These are phyloP conservation scores for Cystobasidium ongulense DNA, from an alignment of 768 basidiomycete species.

Conservation along the genomic window DNA sequence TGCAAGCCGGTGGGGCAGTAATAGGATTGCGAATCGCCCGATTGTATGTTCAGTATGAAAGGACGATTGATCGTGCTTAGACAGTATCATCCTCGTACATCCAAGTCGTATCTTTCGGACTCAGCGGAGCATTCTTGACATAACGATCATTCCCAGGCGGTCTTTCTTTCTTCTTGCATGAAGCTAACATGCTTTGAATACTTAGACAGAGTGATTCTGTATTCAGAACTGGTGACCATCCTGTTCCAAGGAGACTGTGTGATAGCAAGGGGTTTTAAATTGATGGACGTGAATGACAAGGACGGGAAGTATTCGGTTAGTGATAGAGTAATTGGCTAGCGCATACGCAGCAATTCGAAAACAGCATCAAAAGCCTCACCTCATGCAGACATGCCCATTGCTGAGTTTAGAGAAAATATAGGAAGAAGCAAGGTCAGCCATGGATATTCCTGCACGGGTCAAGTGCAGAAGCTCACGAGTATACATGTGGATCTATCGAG, in stretches of 20 bases:
- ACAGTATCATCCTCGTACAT: conserved; percentile 46
- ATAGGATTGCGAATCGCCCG: too few relatives aligned
- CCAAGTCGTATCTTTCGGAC: conserved; percentile 46
- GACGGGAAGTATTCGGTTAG: not conserved
- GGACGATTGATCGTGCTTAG: not conserved
- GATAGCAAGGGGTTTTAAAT: not conserved
- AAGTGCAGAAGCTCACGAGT: conserved; percentile 14
- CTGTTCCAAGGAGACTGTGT: conserved; percentile 37
- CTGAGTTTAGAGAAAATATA: not conserved
- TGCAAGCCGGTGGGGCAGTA: too few relatives aligned
- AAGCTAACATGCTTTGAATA: conserved; percentile 47
- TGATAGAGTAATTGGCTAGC: not conserved
- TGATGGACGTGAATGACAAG: not conserved
- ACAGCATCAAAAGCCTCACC: not conserved
- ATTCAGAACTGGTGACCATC: conserved; percentile 46
- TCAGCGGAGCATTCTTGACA: conserved; percentile 44
- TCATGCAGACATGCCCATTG: conserved; percentile 32
- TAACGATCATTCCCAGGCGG: conserved; percentile 46
- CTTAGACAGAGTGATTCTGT: conserved; percentile 45
- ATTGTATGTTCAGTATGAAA: too few relatives aligned
- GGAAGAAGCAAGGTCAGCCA: not conserved
- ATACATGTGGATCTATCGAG: conserved; percentile 30
- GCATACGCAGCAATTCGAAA: not conserved
- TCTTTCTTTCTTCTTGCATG: conserved; percentile 45
- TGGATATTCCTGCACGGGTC: not conserved